Evolutionary conservation across 805 yeast genomes (phyloP).

Genomic region (Tetrapisispora nanseiensis): DNA sequence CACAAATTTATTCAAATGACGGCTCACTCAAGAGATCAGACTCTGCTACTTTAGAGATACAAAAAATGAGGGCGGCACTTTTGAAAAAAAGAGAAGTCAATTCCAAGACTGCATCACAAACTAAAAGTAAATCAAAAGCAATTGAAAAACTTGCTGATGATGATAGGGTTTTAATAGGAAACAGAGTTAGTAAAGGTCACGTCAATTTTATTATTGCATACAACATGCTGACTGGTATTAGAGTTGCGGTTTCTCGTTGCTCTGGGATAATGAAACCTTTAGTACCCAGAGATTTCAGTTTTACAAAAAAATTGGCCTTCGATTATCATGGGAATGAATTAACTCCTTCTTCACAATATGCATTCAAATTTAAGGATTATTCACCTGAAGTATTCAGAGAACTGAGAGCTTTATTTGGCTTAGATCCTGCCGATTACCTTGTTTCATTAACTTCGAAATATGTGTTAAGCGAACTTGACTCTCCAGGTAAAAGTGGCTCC

Average conservation of each 20-base stretch:
- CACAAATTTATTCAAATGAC: conserved; percentile 6
- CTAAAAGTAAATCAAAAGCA: background rate
- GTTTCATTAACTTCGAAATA: conserved; percentile 89
- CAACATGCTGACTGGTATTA: conserved; percentile 92
- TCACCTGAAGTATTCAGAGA: conserved; percentile 91
- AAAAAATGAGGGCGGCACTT: conserved; percentile 42
- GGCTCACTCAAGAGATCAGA: conserved; percentile 27
- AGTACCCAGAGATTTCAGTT: conserved; percentile 54
- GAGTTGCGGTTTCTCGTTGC: conserved; percentile 89
- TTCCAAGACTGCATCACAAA: conserved; percentile 31
- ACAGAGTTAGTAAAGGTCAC: conserved; percentile 85
- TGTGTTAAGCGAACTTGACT: conserved; percentile 80
- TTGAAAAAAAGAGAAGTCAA: conserved; percentile 36
- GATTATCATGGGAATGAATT: conserved; percentile 78
- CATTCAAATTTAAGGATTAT: conserved; percentile 93
- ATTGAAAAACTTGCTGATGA: conserved; percentile 37
- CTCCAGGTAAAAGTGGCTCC: conserved; percentile 96
- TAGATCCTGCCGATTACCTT: conserved; percentile 93
- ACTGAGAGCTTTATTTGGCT: conserved; percentile 64
- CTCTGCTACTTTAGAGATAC: conserved; percentile 36
- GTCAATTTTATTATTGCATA: conserved; percentile 89
- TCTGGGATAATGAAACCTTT: conserved; percentile 75
- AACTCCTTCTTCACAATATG: conserved; percentile 90
- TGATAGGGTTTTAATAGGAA: conserved; percentile 55
- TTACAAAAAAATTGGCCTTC: conserved; percentile 73